These are phyloP conservation scores for Globisporangium nodosum DNA, from an alignment of 352 stramenopile genomes.

Conservation along the genomic window DNA sequence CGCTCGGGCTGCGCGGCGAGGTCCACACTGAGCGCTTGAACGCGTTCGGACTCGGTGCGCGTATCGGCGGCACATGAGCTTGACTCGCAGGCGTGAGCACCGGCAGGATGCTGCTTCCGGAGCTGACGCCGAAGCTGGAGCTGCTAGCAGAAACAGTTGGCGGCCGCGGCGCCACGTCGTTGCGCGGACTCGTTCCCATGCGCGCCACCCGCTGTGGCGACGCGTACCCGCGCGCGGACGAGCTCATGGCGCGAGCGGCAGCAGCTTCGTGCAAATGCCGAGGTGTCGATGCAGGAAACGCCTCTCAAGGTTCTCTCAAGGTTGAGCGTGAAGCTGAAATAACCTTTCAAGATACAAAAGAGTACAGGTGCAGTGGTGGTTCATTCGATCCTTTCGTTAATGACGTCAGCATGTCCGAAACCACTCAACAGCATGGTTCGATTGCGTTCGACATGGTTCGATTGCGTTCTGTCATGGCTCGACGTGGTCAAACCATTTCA, in stretches of 20 bases:
- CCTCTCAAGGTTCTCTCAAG: too few species aligned
- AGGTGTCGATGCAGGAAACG: too few species aligned
- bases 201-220: constrained; percentile 5
- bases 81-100: constrained; percentile 18
- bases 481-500: too few species aligned
- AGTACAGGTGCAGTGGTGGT: too few species aligned
- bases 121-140: background rate
- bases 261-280: too few species aligned
- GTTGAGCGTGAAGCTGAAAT: background rate
- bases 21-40: constrained; percentile 46
- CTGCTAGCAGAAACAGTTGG: constrained; percentile 2
- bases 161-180: constrained; percentile 14
- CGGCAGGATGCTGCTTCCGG: constrained; percentile 31
- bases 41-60: constrained; percentile 16
- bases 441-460: too few species aligned
- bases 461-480: background rate
- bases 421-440: too few species aligned
- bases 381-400: too few species aligned
- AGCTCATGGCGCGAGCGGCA: background rate
- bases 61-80: constrained; percentile 4
- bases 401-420: too few species aligned
- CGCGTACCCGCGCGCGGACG: constrained; percentile 5
- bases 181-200: constrained; percentile 23
- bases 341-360: too few species aligned
- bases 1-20: constrained; percentile 22